These are phyloP conservation scores for Fusarium paranaense DNA, from an alignment of 2,329 filamentous ascomycete genomes.

Conservation along the genomic window DNA sequence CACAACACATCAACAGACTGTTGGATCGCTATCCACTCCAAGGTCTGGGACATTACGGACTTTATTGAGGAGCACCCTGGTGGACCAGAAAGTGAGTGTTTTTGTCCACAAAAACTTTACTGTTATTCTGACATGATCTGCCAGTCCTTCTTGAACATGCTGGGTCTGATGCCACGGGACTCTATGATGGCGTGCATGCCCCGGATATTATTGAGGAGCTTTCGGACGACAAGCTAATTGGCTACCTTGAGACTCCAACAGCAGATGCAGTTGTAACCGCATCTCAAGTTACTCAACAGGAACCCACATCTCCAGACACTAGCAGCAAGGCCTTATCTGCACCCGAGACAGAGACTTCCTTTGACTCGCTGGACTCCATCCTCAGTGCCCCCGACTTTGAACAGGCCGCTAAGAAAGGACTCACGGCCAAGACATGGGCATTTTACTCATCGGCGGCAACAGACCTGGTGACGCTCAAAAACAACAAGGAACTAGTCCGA, in stretches of 20 bases:
- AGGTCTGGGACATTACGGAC: slow-evolving; percentile 76
- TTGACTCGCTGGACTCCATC: slow-evolving; percentile 57
- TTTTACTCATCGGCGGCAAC: slow-evolving; percentile 67
- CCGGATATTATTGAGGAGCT: slow-evolving; percentile 56
- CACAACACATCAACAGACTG: slow-evolving; percentile 63
- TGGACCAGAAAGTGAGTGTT: slow-evolving; percentile 47
- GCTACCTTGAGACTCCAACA: slow-evolving; percentile 55
- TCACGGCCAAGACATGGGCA: slow-evolving; percentile 63
- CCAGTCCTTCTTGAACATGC: slow-evolving; percentile 62
- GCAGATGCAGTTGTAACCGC: neutral
- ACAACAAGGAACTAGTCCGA: slow-evolving; percentile 61
- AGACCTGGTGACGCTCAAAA: slow-evolving; percentile 62
- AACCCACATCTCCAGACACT: neutral
- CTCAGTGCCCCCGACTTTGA: slow-evolving; percentile 65
- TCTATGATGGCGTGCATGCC: slow-evolving; percentile 64
- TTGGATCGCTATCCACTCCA: slow-evolving; percentile 77
- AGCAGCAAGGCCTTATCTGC: neutral
- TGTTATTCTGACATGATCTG: neutral
- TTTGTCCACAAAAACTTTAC: neutral
- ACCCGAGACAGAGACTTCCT: neutral
- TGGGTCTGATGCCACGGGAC: slow-evolving; percentile 64
- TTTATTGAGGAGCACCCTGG: slow-evolving; percentile 63
- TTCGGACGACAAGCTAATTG: slow-evolving; percentile 59
- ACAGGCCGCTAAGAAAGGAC: slow-evolving; percentile 55
- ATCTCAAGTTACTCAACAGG: neutral